Percentiles rank a stretch among this genome's conserved stretches.
Evolutionary conservation across 169 alveolate species (phyloP).

Genomic region (Plasmodium vivax): DNA sequence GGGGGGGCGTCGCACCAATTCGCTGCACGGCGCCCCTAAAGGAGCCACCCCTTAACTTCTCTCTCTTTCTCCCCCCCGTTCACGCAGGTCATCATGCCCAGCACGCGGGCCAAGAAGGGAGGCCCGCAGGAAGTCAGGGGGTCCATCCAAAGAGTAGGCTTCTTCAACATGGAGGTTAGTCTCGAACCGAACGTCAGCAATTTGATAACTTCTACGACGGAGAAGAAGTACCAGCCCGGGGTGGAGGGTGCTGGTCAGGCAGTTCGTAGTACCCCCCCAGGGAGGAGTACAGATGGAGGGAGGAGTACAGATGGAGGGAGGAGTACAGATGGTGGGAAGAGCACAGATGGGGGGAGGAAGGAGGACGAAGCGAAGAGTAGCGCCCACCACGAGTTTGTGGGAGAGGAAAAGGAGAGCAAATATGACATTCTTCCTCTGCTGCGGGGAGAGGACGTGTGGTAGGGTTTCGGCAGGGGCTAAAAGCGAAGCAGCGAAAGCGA

Average conservation of each 20-base stretch:
- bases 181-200: conserved; percentile 69
- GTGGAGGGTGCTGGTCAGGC: not conserved
- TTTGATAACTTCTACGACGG: conserved; percentile 51
- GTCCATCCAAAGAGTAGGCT: conserved; percentile 47
- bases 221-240: conserved; percentile 45
- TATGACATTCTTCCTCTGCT: conserved; percentile 47
- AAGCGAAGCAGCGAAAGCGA: not conserved
- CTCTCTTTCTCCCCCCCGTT: not conserved
- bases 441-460: not conserved
- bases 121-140: conserved; percentile 1
- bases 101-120: conserved; percentile 19
- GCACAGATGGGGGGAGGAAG: too few relatives aligned
- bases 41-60: not conserved
- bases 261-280: not conserved
- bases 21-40: not conserved
- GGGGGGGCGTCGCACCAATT: not conserved
- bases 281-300: not conserved
- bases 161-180: conserved; percentile 38
- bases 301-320: too few relatives aligned
- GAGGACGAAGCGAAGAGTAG: not conserved
- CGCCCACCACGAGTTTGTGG: not conserved
- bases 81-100: conserved; percentile 61
- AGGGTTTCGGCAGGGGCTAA: not conserved
- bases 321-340: too few relatives aligned
- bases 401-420: conserved; percentile 11